A percentile compares a stretch with the other conserved stretches of the same genome.
Conservation (phyloP, 805 yeast species). For the Komagataella mondaviorum region DNA sequence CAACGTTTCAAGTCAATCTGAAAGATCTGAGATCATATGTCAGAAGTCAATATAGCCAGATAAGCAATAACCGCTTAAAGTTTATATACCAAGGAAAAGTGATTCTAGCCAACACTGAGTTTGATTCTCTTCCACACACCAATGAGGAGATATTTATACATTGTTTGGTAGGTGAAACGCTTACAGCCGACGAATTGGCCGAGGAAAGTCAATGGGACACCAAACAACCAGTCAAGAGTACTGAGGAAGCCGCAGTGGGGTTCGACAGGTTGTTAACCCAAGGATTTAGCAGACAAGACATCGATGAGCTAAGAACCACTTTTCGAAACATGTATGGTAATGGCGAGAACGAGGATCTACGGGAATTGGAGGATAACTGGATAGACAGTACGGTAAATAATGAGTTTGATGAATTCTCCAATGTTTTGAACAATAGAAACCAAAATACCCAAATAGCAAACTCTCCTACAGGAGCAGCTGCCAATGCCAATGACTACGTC, state of each 20-base stretch:
- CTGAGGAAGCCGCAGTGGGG: slow-evolving; percentile 64
- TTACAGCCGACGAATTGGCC: slow-evolving; percentile 39
- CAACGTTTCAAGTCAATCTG: slow-evolving; percentile 20
- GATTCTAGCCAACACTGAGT: slow-evolving; percentile 39
- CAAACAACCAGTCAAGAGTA: slow-evolving; percentile 32
- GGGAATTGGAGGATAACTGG: slow-evolving; percentile 79
- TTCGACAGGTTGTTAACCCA: slow-evolving; percentile 74
- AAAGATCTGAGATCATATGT: slow-evolving; percentile 27
- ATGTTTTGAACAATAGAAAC: slow-evolving; percentile 11
- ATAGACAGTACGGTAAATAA: slow-evolving; percentile 62
- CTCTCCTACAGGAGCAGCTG: background rate
- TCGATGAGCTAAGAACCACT: slow-evolving; percentile 58
- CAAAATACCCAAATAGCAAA: background rate
- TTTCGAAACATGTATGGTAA: slow-evolving; percentile 57
- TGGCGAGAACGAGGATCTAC: slow-evolving; percentile 26
- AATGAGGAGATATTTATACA: slow-evolving; percentile 41
- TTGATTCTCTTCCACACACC: slow-evolving; percentile 15
- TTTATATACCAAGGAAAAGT: slow-evolving; percentile 61
- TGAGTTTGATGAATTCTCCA: slow-evolving; percentile 31
- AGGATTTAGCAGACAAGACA: slow-evolving; percentile 74
- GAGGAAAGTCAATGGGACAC: slow-evolving; percentile 48
- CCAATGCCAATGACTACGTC: slow-evolving; percentile 9
- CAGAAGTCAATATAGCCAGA: slow-evolving; percentile 17
- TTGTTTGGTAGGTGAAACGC: slow-evolving; percentile 62
- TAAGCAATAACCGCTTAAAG: slow-evolving; percentile 37